Evolutionary conservation across 768 basidiomycete species (phyloP), one percentile per base, ranked within the genome.

Genomic region (Collybia sp.): DNA sequence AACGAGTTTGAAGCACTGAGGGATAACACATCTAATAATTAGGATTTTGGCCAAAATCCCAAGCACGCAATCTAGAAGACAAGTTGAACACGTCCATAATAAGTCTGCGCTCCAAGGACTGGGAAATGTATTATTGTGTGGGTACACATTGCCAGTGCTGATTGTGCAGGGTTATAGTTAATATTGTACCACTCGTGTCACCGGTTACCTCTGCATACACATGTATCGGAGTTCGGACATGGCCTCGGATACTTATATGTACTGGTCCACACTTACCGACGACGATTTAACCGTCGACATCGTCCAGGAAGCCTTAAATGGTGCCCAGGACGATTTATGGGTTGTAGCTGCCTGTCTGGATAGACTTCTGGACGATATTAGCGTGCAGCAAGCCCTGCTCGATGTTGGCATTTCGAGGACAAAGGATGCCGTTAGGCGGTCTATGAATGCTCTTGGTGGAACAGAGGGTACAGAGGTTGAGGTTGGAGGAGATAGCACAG

Each of bases 321-420:
- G 66, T 17, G 65, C 85, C 34, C 63, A 68, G 35, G 81, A 91
- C 55, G 85, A 93, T 61, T 64, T 83, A 8, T 93, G 89, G 88
- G 83, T 82, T 12, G 76, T 75, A 32, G 79, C 84, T n/a, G 87
- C 88, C 2, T 85, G 80, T 54, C 67, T 72, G 18, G 88, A 90
- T 66, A 73, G 84, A 46, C 62, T 85, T 18, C 65, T 85, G n/a
- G 70, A 84, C 50, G 70, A 81, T 58, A 65, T 73, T 16, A 60
- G 59, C 44, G 62, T 79, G 12, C 82, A 90, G 52, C 71, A 71
- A 42, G 67, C 68, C 8, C 67, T 93, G 20, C 69, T 91, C 18
- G 68, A 79, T 32, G 60, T 82, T 19, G 92, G 86, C 8, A 65
- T 92, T 40, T 57, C 75, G 51, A 75, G 87, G 53, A 85, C 83